Conservation (phyloP, 2,329 filamentous ascomycete species). For the Chlorencoelia australis region DNA sequence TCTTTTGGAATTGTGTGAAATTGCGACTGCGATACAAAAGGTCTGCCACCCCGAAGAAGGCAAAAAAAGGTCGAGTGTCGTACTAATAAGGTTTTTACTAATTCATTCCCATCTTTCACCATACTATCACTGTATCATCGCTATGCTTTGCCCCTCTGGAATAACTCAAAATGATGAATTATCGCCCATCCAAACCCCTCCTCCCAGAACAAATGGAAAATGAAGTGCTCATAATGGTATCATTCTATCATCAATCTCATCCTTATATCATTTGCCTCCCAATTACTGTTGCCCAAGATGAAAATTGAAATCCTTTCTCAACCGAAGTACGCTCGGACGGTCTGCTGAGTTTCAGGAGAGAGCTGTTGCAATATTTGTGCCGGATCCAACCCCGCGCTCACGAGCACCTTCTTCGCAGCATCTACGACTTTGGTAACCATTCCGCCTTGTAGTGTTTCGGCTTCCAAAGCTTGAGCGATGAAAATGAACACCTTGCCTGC, state of each 20-base stretch:
- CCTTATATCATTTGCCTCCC: constrained; percentile 3
- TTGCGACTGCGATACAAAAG: too few species aligned
- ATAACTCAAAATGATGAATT: constrained; percentile 5
- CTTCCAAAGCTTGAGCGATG: constrained; percentile 81
- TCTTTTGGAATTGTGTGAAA: too few species aligned
- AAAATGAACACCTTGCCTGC: constrained; percentile 74
- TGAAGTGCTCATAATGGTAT: constrained; percentile 8
- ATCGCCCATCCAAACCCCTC: constrained; percentile 7
- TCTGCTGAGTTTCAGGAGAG: constrained; percentile 69
- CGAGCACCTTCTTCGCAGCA: constrained; percentile 69
- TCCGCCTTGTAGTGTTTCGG: constrained; percentile 79
- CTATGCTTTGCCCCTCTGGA: constrained; percentile 8
- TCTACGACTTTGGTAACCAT: constrained; percentile 67
- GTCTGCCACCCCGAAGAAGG: too few species aligned
- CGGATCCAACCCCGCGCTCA: constrained; percentile 63
- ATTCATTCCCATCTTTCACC: too few species aligned
- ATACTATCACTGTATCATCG: constrained; percentile 1
- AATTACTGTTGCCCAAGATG: too few species aligned
- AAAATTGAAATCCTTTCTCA: constrained; percentile 30
- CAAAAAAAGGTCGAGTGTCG: too few species aligned
- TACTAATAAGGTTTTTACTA: too few species aligned
- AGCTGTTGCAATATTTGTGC: constrained; percentile 67
- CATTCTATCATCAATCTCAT: constrained; percentile 7
- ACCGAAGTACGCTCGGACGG: constrained; percentile 69
- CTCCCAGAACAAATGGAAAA: constrained; percentile 8